A percentile compares a stretch with the other conserved stretches of the same genome.
Evolutionary conservation across 1,284 basidiomycete genomes (phyloP).

Genomic region (Flammula alnicola): DNA sequence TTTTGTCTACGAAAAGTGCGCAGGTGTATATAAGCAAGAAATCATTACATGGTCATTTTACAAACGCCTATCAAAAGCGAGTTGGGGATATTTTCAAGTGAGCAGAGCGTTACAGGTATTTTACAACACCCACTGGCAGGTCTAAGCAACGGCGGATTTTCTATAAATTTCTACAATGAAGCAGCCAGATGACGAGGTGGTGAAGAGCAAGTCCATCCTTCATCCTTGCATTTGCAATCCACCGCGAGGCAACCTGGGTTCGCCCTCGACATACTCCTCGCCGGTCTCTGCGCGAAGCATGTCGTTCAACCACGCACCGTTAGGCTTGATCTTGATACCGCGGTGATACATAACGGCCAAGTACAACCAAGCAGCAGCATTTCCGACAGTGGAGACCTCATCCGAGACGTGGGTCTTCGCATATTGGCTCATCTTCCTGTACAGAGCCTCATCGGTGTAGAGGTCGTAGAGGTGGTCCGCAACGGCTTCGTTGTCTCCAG

Average conservation of each 20-base stretch:
- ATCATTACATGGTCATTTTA: no score
- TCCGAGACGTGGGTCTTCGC: constrained; percentile 78
- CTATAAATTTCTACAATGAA: no score
- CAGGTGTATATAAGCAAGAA: no score
- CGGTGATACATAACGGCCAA: constrained; percentile 78
- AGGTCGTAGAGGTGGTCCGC: constrained; percentile 76
- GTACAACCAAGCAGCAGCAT: constrained; percentile 81
- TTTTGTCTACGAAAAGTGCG: not conserved
- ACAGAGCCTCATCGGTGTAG: constrained; percentile 71
- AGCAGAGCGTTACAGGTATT: no score
- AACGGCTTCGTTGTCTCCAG: constrained; percentile 74
- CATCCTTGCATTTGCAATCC: constrained; percentile 52
- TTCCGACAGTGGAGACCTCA: constrained; percentile 81
- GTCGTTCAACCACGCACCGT: constrained; percentile 83
- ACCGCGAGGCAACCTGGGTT: constrained; percentile 70
- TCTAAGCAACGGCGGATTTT: no score
- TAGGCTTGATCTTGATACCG: constrained; percentile 74
- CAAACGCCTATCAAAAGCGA: no score
- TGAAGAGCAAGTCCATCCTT: not conserved
- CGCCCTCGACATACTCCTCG: constrained; percentile 64
- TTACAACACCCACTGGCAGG: no score
- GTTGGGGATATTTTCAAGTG: no score
- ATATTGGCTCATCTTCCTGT: constrained; percentile 66
- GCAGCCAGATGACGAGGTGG: no score
- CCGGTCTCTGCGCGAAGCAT: constrained; percentile 73